Conservation (phyloP, 768 basidiomycete species). For the Sarcodon sp. region DNA sequence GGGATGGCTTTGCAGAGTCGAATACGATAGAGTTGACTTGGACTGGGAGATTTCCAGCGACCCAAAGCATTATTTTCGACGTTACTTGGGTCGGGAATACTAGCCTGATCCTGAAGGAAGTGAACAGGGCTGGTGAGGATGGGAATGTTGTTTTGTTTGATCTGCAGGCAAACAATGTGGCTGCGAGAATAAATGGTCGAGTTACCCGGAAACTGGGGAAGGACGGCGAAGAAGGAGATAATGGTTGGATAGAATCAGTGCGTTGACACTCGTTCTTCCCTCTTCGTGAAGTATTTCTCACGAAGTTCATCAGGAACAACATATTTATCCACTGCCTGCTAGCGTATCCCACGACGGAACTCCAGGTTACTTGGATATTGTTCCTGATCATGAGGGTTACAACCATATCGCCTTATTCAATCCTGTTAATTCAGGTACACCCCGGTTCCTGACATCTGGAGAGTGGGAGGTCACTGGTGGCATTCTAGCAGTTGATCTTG, state of each 20-base stretch:
- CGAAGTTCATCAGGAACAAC: constrained; percentile 35
- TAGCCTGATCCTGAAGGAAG: constrained; percentile 72
- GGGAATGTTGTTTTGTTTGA: constrained; percentile 78
- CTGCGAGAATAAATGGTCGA: constrained; percentile 20
- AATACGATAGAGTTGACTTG: constrained; percentile 52
- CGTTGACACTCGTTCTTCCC: constrained; percentile 15
- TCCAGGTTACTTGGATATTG: constrained; percentile 80
- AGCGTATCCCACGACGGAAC: constrained; percentile 26
- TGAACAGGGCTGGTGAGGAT: constrained; percentile 70
- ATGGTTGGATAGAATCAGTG: constrained; percentile 90
- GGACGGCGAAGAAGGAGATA: constrained; percentile 78
- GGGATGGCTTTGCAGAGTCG: constrained; percentile 20
- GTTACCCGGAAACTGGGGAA: constrained; percentile 73
- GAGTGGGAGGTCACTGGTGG: constrained; percentile 80
- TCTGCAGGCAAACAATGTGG: constrained; percentile 17
- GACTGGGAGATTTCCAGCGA: constrained; percentile 38
- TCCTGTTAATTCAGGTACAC: constrained; percentile 53
- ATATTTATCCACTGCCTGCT: constrained; percentile 42
- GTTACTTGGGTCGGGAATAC: constrained; percentile 79
- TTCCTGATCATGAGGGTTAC: constrained; percentile 72
- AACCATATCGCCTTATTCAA: constrained; percentile 90
- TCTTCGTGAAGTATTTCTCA: constrained; percentile 3
- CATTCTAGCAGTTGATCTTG: constrained; percentile 59
- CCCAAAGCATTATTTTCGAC: constrained; percentile 67
- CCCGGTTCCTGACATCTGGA: constrained; percentile 78